Base-by-base conservation (phyloP, 2,329 filamentous ascomycete species). In the Aureobasidium sp. region DNA sequence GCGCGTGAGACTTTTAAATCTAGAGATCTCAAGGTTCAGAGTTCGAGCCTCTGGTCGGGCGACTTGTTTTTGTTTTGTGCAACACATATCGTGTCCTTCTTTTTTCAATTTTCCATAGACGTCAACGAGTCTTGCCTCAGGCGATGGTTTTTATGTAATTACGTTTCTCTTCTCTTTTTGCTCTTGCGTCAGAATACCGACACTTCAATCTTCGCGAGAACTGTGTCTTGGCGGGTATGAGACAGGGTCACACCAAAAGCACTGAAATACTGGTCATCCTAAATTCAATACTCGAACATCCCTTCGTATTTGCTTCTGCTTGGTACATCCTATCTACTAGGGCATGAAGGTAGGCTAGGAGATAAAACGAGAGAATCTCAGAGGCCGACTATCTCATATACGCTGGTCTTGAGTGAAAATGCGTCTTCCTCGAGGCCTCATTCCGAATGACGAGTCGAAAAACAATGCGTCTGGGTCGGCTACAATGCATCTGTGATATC, bases 11-110 rank as follows among this genome's bases (percentile, higher is more conserved):
- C 57, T 59, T 59, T 59, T 59, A 59, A 27, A 3, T 3, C 25
- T 32, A 59, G 57, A 50, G 44, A 59, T 59, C 57, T 59, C 57
- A 59, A 59, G 57, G 57, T 59, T 59, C 44, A 59, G 57, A 59
- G 57, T 59, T 59, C 57, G 57, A 59, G 57, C 57, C 57, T 59
- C 57, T 59, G 44, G 57, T 59, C 45, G 57, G 57, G 57, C 57
- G 57, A 58, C 13, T 8, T 6, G 3, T 30, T 32, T 58, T 48
- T 58, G 6, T 7, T 48, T 48, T 48, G 29, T 21, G 4, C 10
- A 42, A 13, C 41, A 25, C 8, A 36, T 36, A 36, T 36, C 32
- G 11, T 39, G 32, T 39, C 37, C 6, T 39, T n/a, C 37, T 39
- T 47, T 13, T 47, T 16, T 3, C 32, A 21, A 21, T 21, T 21